Evolutionary conservation across 331 rosid species (phyloP), one percentile per base, ranked within the genome.

Genomic region (Saraca asoca): DNA sequence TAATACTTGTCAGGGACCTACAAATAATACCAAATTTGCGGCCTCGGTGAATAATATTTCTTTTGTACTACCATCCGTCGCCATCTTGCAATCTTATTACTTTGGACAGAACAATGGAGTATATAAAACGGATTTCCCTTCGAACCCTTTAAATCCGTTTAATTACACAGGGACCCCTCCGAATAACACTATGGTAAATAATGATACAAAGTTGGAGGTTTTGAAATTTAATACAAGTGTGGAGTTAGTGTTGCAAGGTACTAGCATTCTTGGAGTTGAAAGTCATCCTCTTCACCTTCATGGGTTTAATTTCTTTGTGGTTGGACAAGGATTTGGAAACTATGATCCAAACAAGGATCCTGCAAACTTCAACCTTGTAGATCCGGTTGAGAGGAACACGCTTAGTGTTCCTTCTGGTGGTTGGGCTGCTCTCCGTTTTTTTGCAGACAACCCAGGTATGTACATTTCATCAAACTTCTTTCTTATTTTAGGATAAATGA

Each of bases 201-300:
- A 84, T 37, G 88, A 37, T 33, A 91, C 97, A 5, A 84, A 81
- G 19, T 19, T 75, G 64, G 80, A 78, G 73, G 96, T 88, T 68
- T n/a, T 91, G 70, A 62, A 71, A 58, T 91, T 75, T 69, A 88
- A 91, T 58, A 57, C 95, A 0, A 88, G 91, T 20, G 90, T 91
- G 72, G 96, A 91, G 85, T 4, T 91, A 2, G 78, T 91, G 9
- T 3, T 91, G 85, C 96, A 91, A 48, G 97, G 17, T 59, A 91
- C 97, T 7, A 86, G 74, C 56, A 79, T 85, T 72, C 59, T 86
- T 19, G 88, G 85, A 10, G 85, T 80, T 7, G 95, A 91, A 75
- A 91, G 96, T 57, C 97, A 91, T 50, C 97, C 97, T 29, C 79
- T 91, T 51, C 97, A 91, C 81, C 79, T 91, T 29, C 97, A 91